These are phyloP conservation scores for Cryptosporidium meleagridis DNA, from an alignment of 169 alveolate species.

Conservation along the genomic window DNA sequence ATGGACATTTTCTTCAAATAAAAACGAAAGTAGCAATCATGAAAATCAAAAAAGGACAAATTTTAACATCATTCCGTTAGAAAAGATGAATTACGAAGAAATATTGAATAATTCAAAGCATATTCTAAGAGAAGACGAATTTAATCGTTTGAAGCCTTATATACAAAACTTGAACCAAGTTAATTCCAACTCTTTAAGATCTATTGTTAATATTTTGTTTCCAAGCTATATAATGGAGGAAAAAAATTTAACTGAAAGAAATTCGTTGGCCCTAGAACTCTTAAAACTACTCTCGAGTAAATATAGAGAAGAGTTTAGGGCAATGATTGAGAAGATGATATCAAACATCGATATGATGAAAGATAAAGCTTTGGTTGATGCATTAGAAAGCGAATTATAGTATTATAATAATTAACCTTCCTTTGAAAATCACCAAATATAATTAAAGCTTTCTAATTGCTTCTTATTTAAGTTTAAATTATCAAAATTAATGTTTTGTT, in stretches of 20 bases:
- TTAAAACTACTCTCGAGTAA: constrained; percentile 7
- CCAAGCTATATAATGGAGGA: constrained; percentile 16
- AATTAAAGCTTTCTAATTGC: constrained; percentile 30
- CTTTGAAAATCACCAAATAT: constrained; percentile 17
- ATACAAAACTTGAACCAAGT: constrained; percentile 1
- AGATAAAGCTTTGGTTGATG: constrained; percentile 48
- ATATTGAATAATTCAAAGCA: constrained; percentile 5
- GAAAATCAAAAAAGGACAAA: constrained; percentile 17
- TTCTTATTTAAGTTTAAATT: constrained; percentile 1
- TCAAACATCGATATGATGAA: constrained; percentile 13
- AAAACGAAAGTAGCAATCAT: not conserved
- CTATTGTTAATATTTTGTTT: not conserved
- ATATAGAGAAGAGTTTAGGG: constrained; percentile 2
- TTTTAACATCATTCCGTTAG: not conserved
- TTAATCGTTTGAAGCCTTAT: constrained; percentile 1
- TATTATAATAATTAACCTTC: not conserved
- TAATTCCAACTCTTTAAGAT: constrained; percentile 7
- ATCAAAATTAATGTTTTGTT: not conserved
- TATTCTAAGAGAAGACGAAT: constrained; percentile 16
- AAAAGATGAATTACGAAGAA: not conserved
- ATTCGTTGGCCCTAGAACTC: constrained; percentile 10
- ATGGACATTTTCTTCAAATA: not conserved
- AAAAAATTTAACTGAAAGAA: constrained; percentile 7
- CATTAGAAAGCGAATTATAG: constrained; percentile 14
- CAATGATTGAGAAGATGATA: constrained; percentile 3